Evolutionary conservation across 176 grass and related monocot species (phyloP).

Genomic region (sorghum (Sorghum bicolor)): Sorghum_bicolor_NCBIv3 NC_012871.2:72586001-72586500

Average conservation of each 20-base stretch:
- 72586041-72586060: background rate
- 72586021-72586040: background rate
- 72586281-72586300: background rate
- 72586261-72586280: background rate
- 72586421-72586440: background rate
- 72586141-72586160: background rate
- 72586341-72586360: background rate
- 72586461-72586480: background rate
- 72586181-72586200: background rate
- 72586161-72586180: background rate
- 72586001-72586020: background rate
- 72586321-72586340: background rate
- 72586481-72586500: background rate
- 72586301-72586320: background rate
- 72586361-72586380: background rate
- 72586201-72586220: conserved; percentile 23
- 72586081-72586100: background rate
- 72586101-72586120: background rate
- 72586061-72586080: background rate
- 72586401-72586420: background rate
- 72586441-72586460: background rate
- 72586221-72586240: background rate
- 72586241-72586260: background rate
- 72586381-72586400: background rate
- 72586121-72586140: background rate